Evolutionary conservation across 768 basidiomycete genomes (phyloP).

Genomic region (Filobasidium floriforme): DNA sequence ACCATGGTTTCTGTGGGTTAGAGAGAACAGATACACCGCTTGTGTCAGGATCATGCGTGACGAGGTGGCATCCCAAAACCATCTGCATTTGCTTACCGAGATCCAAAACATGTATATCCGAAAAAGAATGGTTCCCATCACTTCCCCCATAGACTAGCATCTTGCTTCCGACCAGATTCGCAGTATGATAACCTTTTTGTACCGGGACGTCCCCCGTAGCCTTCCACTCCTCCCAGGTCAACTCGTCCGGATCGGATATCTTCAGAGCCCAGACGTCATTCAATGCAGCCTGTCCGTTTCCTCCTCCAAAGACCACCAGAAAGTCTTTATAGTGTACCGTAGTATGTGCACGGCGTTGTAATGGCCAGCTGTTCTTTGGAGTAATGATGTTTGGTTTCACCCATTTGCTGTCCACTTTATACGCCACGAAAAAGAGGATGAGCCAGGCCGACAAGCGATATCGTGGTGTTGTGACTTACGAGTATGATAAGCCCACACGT

Average conservation of each 20-base stretch:
- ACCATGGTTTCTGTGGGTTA: slow-evolving; percentile 36
- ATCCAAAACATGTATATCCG: slow-evolving; percentile 78
- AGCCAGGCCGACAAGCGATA: neutral
- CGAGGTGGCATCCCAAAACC: neutral
- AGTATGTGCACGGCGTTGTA: slow-evolving; percentile 78
- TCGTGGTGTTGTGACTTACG: slow-evolving; percentile 41
- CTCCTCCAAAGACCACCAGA: slow-evolving; percentile 87
- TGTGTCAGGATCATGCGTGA: neutral
- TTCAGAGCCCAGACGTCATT: slow-evolving; percentile 87
- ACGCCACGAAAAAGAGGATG: neutral
- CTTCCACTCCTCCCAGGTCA: slow-evolving; percentile 58
- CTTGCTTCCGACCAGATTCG: slow-evolving; percentile 72
- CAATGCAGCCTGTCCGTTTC: slow-evolving; percentile 79
- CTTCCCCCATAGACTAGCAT: slow-evolving; percentile 89
- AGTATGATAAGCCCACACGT: slow-evolving; percentile 76
- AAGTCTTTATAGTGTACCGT: slow-evolving; percentile 63
- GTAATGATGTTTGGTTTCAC: slow-evolving; percentile 36
- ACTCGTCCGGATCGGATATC: slow-evolving; percentile 49
- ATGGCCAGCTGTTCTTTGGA: slow-evolving; percentile 42
- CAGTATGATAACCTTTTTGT: slow-evolving; percentile 72
- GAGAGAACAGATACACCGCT: neutral
- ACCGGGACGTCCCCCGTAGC: slow-evolving; percentile 50
- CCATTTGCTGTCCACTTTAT: slow-evolving; percentile 40
- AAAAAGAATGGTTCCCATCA: slow-evolving; percentile 79
- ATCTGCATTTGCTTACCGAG: slow-evolving; percentile 55